Percentiles rank a stretch among this genome's conserved stretches.
phyloP scores from a whole-genome alignment of 2,329 filamentous ascomycete species.

The Colletotrichum sp. region DNA sequence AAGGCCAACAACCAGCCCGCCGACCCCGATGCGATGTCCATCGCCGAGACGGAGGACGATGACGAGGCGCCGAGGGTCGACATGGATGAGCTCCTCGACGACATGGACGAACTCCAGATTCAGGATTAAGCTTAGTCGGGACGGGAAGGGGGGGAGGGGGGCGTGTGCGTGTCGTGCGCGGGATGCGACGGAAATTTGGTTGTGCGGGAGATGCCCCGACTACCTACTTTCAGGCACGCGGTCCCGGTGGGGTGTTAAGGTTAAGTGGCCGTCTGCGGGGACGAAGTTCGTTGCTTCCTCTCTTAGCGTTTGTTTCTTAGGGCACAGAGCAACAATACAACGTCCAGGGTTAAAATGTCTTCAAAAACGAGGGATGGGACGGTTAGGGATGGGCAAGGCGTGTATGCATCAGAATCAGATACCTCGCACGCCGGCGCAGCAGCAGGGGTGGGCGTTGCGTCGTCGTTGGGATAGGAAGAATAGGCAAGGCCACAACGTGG shows the following conservation, averaged over 20 bases:
- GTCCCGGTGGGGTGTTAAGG: background rate
- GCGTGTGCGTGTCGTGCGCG: background rate
- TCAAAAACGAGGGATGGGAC: slow-evolving; percentile 4
- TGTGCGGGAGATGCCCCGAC: background rate
- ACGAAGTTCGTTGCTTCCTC: background rate
- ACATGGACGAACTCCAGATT: slow-evolving; percentile 88
- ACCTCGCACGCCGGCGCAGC: slow-evolving; percentile 2
- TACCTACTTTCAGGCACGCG: background rate
- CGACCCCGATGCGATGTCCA: slow-evolving; percentile 69
- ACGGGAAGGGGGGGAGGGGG: background rate
- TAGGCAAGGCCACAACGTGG: background rate
- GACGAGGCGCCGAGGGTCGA: slow-evolving; percentile 73
- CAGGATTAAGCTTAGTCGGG: slow-evolving; percentile 45
- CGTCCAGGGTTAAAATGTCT: background rate
- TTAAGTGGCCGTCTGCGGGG: slow-evolving; percentile 13
- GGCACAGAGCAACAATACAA: background rate
- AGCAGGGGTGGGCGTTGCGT: background rate
- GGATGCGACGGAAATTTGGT: background rate
- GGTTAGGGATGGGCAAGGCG: slow-evolving; percentile 16
- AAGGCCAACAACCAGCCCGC: slow-evolving; percentile 46
- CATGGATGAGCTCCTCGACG: slow-evolving; percentile 85
- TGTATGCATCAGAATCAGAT: slow-evolving; percentile 16
- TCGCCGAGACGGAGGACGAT: slow-evolving; percentile 66
- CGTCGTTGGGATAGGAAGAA: background rate
- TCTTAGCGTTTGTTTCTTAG: background rate